A percentile compares a stretch with the other conserved stretches of the same genome.
These are phyloP conservation scores for Serendipita indica DNA, from an alignment of 768 basidiomycete species.

Conservation along the genomic window DNA sequence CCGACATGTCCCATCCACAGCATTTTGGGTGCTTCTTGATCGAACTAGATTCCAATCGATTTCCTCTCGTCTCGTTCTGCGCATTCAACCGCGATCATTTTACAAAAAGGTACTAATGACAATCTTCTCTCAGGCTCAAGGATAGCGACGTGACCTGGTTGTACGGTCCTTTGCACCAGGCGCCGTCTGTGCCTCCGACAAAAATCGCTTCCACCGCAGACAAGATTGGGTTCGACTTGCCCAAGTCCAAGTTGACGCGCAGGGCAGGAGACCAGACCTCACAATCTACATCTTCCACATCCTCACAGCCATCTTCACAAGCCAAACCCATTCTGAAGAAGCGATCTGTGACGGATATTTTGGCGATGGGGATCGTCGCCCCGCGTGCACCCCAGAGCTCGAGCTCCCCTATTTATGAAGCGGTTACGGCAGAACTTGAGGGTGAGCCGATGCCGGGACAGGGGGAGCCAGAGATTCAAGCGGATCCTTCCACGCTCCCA, in stretches of 20 bases:
- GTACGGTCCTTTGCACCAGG: constrained; percentile 92
- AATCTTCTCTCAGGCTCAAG: constrained; percentile 59
- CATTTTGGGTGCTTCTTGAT: not conserved
- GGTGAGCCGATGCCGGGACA: constrained; percentile 11
- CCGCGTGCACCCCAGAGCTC: not conserved
- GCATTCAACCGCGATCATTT: too few relatives aligned
- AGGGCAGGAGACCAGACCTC: not conserved
- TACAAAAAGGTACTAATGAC: not conserved
- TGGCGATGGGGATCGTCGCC: constrained; percentile 21
- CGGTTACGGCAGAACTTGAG: constrained; percentile 11
- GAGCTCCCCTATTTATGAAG: constrained; percentile 1
- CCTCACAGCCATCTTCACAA: not conserved
- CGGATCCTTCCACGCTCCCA: not conserved
- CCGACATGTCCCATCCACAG: not conserved
- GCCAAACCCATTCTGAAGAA: constrained; percentile 90
- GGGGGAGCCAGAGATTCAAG: not conserved
- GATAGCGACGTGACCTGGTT: constrained; percentile 99
- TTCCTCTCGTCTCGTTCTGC: too few relatives aligned
- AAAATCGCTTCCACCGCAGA: not conserved
- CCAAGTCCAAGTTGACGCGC: not conserved
- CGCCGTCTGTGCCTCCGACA: constrained; percentile 18
- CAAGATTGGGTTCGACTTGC: not conserved
- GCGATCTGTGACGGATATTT: constrained; percentile 79
- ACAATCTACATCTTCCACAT: not conserved
- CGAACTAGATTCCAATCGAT: not conserved